Percentiles rank a stretch among this genome's conserved stretches.
Conservation (phyloP, 352 stramenopile genomes). For the Globisporangium cederbergense region DNA sequence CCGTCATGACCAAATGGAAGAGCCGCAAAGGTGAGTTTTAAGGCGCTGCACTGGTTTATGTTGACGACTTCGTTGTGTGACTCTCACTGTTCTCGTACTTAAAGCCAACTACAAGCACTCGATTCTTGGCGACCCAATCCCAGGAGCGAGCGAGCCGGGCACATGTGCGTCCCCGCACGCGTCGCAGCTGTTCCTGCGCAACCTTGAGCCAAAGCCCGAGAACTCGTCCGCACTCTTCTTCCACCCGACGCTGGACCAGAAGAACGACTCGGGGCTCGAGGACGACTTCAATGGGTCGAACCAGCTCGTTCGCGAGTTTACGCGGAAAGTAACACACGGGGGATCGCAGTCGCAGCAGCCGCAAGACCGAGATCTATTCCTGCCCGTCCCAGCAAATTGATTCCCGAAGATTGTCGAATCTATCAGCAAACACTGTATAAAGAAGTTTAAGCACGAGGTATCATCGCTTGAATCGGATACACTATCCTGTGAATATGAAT, state of each 20-base stretch:
- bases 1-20: constrained; percentile 84
- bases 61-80: background rate
- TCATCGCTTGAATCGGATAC: background rate
- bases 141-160: constrained; percentile 27
- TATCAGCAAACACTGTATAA: background rate
- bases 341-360: background rate
- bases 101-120: constrained; percentile 65
- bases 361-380: constrained; percentile 14
- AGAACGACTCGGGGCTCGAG: constrained; percentile 41
- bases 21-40: constrained; percentile 46
- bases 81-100: background rate
- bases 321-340: constrained; percentile 26
- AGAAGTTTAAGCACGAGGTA: background rate
- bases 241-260: constrained; percentile 55
- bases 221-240: constrained; percentile 64
- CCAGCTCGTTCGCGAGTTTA: constrained; percentile 49
- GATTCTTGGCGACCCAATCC: constrained; percentile 67
- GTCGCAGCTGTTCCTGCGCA: constrained; percentile 52
- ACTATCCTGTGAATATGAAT: background rate
- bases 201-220: constrained; percentile 42
- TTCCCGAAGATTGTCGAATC: background rate
- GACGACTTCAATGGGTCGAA: constrained; percentile 52
- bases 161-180: constrained; percentile 22
- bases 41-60: no score
- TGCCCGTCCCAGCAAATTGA: constrained; percentile 13